Evolutionary conservation across 306 rosid species (phyloP).

Genomic region (Corylus avellana): DNA sequence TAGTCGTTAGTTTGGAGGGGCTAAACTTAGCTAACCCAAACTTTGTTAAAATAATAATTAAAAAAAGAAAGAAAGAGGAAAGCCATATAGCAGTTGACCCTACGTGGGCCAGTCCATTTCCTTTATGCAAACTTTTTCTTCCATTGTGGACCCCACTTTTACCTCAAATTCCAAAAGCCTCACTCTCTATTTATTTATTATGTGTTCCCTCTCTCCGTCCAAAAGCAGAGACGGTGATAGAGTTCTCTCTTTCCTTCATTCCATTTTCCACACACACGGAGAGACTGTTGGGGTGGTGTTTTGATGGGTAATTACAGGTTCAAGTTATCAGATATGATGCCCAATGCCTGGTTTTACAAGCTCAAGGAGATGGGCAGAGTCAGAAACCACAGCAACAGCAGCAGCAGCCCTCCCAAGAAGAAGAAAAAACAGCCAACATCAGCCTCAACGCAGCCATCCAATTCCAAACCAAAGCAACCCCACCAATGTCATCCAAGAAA

Average conservation of each 20-base stretch:
- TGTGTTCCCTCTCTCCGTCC: conserved; percentile 22
- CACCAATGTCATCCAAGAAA: conserved; percentile 58
- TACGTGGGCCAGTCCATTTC: conserved; percentile 23
- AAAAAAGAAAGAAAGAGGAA: background rate
- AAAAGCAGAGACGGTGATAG: background rate
- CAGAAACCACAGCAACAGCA: conserved; percentile 36
- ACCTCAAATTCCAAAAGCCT: conserved; percentile 39
- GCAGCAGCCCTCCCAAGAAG: conserved; percentile 15
- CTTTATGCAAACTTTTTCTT: conserved; percentile 34
- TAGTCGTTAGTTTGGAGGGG: too few relatives aligned
- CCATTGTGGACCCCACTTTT: conserved; percentile 48
- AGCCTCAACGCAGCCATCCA: conserved; percentile 34
- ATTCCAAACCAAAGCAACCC: conserved; percentile 42
- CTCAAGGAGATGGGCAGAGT: conserved; percentile 62
- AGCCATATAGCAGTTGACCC: conserved; percentile 24
- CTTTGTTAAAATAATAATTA: too few relatives aligned
- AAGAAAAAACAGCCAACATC: conserved; percentile 47
- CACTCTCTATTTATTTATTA: conserved; percentile 18
- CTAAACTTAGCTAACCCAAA: too few relatives aligned
- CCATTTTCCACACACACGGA: background rate
- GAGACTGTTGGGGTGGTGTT: background rate
- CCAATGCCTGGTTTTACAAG: conserved; percentile 91
- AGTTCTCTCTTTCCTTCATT: background rate
- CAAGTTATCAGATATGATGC: conserved; percentile 78
- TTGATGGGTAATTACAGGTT: conserved; percentile 79